Evolutionary conservation across 345 rosid genomes (phyloP).

Genomic region (Cardamine chenopodiifolia): DNA sequence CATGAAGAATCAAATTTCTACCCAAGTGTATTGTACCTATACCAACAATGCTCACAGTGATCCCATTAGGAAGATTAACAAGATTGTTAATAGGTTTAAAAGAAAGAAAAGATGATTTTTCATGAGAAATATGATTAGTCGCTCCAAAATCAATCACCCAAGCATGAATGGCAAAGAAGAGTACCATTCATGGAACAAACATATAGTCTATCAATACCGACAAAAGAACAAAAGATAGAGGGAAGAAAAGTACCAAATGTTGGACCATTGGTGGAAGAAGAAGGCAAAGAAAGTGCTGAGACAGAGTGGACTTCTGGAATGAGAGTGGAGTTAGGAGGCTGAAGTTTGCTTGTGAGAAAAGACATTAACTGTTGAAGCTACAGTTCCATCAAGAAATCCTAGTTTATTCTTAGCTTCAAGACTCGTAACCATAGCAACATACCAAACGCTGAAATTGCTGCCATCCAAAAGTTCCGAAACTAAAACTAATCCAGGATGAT

Average conservation of each 20-base stretch:
- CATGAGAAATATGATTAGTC: no score
- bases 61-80: no score
- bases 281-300: not conserved
- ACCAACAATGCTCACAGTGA: no score
- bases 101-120: no score
- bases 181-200: no score
- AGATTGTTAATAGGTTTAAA: no score
- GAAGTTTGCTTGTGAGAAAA: not conserved
- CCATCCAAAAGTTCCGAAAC: fast-evolving
- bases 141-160: no score
- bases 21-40: no score
- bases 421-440: not conserved
- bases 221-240: no score
- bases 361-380: not conserved
- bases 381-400: not conserved
- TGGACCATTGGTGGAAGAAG: not conserved
- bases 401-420: not conserved
- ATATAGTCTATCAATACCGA: no score
- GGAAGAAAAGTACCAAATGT: not conserved
- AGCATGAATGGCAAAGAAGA: no score
- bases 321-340: not conserved
- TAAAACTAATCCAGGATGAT: not conserved
- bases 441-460: not conserved
- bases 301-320: not conserved
- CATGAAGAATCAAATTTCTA: no score